phyloP scores from a whole-genome alignment of 1,284 basidiomycete genomes.

The Leccinum variabile region DNA sequence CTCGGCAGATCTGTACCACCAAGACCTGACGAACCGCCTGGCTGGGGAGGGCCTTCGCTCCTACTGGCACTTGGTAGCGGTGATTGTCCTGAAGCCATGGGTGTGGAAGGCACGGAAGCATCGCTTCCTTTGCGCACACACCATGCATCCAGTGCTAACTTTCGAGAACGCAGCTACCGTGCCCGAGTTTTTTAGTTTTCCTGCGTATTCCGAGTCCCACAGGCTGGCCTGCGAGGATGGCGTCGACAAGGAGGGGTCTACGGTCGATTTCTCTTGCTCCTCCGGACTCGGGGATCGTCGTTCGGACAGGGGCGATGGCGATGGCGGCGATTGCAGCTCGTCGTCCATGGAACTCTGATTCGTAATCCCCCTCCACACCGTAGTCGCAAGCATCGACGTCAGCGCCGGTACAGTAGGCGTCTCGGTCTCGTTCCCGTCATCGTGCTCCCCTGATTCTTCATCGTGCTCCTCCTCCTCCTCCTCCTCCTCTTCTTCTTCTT shows the following conservation, averaged over 20 bases:
- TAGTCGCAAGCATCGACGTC: conserved; percentile 35
- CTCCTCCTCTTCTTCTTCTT: conserved; percentile 23
- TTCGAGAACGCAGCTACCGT: conserved; percentile 67
- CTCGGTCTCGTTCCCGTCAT: conserved; percentile 49
- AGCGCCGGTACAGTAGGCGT: conserved; percentile 42
- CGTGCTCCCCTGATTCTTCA: conserved; percentile 39
- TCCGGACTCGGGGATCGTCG: conserved; percentile 23
- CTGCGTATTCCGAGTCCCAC: conserved; percentile 60
- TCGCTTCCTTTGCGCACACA: conserved; percentile 27
- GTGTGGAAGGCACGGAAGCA: conserved; percentile 8
- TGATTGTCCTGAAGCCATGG: conserved; percentile 2
- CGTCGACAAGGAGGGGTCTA: background rate
- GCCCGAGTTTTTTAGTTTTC: conserved; percentile 71
- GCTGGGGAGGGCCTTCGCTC: conserved; percentile 20
- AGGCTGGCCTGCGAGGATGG: conserved; percentile 37
- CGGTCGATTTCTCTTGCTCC: conserved; percentile 11
- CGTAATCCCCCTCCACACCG: too few species aligned
- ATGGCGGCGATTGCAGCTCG: conserved; percentile 6
- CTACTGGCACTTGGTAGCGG: conserved; percentile 16
- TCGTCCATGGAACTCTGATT: conserved; percentile 56
- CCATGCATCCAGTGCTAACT: conserved; percentile 58
- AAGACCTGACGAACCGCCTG: conserved; percentile 17
- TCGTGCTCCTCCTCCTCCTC: conserved; percentile 34
- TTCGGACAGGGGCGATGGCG: too few species aligned
- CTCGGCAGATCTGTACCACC: conserved; percentile 9